Conservation (phyloP, 768 basidiomycete genomes). For the Mycena albidolilacea region DNA sequence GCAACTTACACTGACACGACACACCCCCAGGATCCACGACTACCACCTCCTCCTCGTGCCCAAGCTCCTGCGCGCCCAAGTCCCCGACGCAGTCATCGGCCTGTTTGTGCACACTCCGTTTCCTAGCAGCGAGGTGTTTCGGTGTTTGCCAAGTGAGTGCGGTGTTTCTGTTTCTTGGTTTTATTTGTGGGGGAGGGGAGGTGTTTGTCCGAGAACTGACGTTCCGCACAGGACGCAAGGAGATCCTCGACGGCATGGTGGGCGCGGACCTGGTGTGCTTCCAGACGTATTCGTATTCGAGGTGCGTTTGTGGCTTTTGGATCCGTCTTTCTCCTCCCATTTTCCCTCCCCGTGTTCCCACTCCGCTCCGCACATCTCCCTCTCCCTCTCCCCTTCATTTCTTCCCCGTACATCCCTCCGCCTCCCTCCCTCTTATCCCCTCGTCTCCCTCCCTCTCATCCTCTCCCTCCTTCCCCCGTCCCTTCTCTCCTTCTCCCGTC, state of each 20-base stretch:
- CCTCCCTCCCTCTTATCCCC: too few relatives aligned
- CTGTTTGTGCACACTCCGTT: slow-evolving; percentile 99
- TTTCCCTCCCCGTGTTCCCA: too few relatives aligned
- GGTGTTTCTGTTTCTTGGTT: slow-evolving; percentile 54
- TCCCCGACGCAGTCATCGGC: slow-evolving; percentile 82
- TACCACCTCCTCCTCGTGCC: slow-evolving; percentile 97
- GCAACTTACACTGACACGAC: too few relatives aligned
- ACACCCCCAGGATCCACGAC: slow-evolving; percentile 72
- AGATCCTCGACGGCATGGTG: slow-evolving; percentile 98
- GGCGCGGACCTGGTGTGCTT: slow-evolving; percentile 97
- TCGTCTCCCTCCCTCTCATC: too few relatives aligned
- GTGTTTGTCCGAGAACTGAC: not conserved
- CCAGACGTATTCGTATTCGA: slow-evolving; percentile 74
- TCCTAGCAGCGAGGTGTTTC: slow-evolving; percentile 96
- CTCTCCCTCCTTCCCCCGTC: not conserved
- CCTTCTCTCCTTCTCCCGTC: too few relatives aligned
- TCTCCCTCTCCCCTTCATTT: too few relatives aligned
- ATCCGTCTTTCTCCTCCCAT: too few relatives aligned
- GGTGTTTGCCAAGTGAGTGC: slow-evolving; percentile 81
- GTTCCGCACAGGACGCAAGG: slow-evolving; percentile 70
- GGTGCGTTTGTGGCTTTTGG: too few relatives aligned
- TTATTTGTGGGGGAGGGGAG: too few relatives aligned
- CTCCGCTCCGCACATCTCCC: too few relatives aligned
- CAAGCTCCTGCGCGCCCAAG: slow-evolving; percentile 80
- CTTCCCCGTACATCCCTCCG: too few relatives aligned